Percentiles rank a stretch among this genome's conserved stretches.
phyloP scores from a whole-genome alignment of 495 filamentous ascomycete genomes.

The Friedmanniomyces endolithicus region DNA sequence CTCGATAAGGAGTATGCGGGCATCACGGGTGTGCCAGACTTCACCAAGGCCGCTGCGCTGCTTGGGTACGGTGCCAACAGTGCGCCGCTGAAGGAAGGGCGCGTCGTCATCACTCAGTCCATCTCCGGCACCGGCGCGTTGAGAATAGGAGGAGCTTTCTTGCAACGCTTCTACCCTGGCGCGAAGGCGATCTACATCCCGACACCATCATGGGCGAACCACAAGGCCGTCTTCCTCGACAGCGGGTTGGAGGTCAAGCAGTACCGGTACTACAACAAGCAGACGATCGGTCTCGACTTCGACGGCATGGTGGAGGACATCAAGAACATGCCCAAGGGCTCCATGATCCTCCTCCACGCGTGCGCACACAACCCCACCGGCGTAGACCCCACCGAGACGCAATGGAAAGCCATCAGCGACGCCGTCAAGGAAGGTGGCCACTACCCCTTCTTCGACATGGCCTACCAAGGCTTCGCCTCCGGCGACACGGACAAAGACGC shows the following conservation, averaged over 20 bases:
- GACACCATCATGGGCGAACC: slow-evolving; percentile 95
- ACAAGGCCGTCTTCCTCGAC: slow-evolving; percentile 91
- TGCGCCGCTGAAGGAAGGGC: slow-evolving; percentile 57
- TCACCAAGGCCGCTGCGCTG: slow-evolving; percentile 80
- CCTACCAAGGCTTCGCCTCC: slow-evolving; percentile 95
- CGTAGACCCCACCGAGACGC: slow-evolving; percentile 81
- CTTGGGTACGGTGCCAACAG: slow-evolving; percentile 82
- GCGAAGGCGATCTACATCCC: slow-evolving; percentile 93
- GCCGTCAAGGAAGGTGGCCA: slow-evolving; percentile 81
- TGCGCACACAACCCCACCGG: slow-evolving; percentile 99
- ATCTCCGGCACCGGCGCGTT: slow-evolving; percentile 96
- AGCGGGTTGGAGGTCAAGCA: slow-evolving; percentile 77
- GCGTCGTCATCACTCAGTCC: slow-evolving; percentile 87
- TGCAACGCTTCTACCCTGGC: slow-evolving; percentile 76
- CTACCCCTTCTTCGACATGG: slow-evolving; percentile 99
- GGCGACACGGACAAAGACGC: slow-evolving; percentile 87
- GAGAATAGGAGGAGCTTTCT: slow-evolving; percentile 86
- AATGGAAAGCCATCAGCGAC: slow-evolving; percentile 87
- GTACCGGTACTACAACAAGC: slow-evolving; percentile 98
- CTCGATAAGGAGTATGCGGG: slow-evolving; percentile 96
- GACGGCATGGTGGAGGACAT: slow-evolving; percentile 86
- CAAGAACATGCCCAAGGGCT: slow-evolving; percentile 73
- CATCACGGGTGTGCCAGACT: slow-evolving; percentile 87
- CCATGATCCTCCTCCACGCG: slow-evolving; percentile 85
- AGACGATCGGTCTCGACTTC: slow-evolving; percentile 95